These are phyloP conservation scores for Nakazawaea ernobii DNA, from an alignment of 805 yeast species.

Conservation along the genomic window DNA sequence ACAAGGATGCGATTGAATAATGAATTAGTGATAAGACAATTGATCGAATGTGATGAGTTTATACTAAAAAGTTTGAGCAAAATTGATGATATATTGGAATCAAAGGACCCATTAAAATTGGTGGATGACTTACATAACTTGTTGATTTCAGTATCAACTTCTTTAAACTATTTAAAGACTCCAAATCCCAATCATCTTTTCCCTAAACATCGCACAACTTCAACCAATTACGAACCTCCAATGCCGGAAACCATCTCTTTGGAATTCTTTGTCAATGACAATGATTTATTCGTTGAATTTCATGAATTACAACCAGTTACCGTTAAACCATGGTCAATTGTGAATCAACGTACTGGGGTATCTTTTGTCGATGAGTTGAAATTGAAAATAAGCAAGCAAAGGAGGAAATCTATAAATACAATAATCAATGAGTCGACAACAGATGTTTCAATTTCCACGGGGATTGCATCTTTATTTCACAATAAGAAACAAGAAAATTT, in stretches of 20 bases:
- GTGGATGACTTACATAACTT: conserved; percentile 20
- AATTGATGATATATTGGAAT: conserved; percentile 28
- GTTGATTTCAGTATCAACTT: conserved; percentile 26
- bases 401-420: conserved; percentile 31
- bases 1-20: conserved; percentile 30
- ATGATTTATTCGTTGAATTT: conserved; percentile 58
- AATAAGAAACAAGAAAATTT: conserved; percentile 17
- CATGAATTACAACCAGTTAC: conserved; percentile 43
- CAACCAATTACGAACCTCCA: conserved; percentile 36
- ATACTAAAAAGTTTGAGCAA: conserved; percentile 38
- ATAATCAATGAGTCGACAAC: conserved; percentile 29
- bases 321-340: conserved; percentile 58
- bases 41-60: conserved; percentile 28
- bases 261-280: conserved; percentile 55
- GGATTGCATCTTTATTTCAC: conserved; percentile 27
- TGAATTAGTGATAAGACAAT: conserved; percentile 36
- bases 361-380: conserved; percentile 56
- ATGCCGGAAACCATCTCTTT: conserved; percentile 42
- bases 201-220: conserved; percentile 43
- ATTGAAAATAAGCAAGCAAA: conserved; percentile 44
- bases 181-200: conserved; percentile 53
- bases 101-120: conserved; percentile 12
- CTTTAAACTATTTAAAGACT: conserved; percentile 34
- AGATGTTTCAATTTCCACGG: conserved; percentile 19
- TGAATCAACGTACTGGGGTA: conserved; percentile 37